A percentile compares a stretch with the other conserved stretches of the same genome.
Evolutionary conservation across 2,329 filamentous ascomycete species (phyloP).

Genomic region (Lachnellula arida): DNA sequence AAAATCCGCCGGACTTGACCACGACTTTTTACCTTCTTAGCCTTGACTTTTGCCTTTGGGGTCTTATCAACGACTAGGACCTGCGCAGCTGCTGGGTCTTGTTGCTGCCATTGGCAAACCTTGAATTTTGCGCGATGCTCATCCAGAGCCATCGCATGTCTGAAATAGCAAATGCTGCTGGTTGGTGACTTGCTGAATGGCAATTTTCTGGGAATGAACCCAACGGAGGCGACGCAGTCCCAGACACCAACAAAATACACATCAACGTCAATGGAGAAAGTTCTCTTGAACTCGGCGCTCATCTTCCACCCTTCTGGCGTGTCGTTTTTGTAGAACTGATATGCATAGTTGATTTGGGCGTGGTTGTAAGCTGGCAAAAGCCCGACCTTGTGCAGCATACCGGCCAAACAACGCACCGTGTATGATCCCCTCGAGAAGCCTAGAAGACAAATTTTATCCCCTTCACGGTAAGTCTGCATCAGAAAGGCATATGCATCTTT

Average conservation of each 20-base stretch:
- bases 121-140: constrained; percentile 43
- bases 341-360: constrained; percentile 39
- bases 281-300: constrained; percentile 39
- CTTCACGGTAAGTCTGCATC: constrained; percentile 44
- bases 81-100: constrained; percentile 19
- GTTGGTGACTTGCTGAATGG: constrained; percentile 36
- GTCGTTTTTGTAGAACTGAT: constrained; percentile 41
- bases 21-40: neutral
- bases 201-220: constrained; percentile 36
- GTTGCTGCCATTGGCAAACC: constrained; percentile 34
- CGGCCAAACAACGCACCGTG: constrained; percentile 44
- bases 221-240: constrained; percentile 39
- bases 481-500: constrained; percentile 41
- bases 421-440: constrained; percentile 47
- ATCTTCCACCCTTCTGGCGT: constrained; percentile 36
- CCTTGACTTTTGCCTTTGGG: constrained; percentile 4
- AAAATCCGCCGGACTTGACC: constrained; percentile 1
- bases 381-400: constrained; percentile 41
- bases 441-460: constrained; percentile 44
- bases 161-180: constrained; percentile 35
- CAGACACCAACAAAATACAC: constrained; percentile 42
- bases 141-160: constrained; percentile 42
- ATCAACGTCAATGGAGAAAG: constrained; percentile 40
- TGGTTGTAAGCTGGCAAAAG: constrained; percentile 60
- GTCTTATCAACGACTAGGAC: neutral